Conservation (phyloP, 352 stramenopile species). For the Globisporangium cederbergense region DNA sequence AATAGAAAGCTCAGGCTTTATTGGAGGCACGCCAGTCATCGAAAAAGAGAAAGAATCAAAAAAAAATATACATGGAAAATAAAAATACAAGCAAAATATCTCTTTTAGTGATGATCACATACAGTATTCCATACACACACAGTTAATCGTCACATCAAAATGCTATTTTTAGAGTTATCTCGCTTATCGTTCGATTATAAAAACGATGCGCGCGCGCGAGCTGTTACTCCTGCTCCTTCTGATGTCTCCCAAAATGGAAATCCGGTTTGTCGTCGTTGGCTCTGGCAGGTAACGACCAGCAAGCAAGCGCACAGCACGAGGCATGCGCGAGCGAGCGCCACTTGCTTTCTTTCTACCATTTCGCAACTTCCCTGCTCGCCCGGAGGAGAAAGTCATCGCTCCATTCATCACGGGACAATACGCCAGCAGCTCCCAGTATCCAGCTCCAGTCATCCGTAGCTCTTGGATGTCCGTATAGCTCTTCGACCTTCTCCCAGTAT, state of each 20-base stretch:
- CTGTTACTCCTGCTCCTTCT: not conserved
- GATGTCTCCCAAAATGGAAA: too few relatives aligned
- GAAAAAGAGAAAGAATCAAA: conserved; percentile 1
- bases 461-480: not conserved
- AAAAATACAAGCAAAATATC: not conserved
- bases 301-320: not conserved
- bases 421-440: not conserved
- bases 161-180: not conserved
- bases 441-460: not conserved
- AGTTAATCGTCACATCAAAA: not conserved
- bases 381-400: not conserved
- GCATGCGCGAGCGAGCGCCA: not conserved
- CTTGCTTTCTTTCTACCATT: conserved; percentile 8
- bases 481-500: not conserved
- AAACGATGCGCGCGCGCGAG: not conserved
- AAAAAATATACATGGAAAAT: not conserved
- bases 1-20: not conserved
- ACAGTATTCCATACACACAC: not conserved
- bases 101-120: too few relatives aligned
- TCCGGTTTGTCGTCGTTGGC: not conserved
- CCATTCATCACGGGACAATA: not conserved
- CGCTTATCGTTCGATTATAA: not conserved
- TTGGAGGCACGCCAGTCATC: not conserved
- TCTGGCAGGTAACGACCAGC: not conserved
- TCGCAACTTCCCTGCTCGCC: conserved; percentile 1